Base-by-base conservation (phyloP, 1,139 yeast species). In the Maudiozyma humilis region DNA sequence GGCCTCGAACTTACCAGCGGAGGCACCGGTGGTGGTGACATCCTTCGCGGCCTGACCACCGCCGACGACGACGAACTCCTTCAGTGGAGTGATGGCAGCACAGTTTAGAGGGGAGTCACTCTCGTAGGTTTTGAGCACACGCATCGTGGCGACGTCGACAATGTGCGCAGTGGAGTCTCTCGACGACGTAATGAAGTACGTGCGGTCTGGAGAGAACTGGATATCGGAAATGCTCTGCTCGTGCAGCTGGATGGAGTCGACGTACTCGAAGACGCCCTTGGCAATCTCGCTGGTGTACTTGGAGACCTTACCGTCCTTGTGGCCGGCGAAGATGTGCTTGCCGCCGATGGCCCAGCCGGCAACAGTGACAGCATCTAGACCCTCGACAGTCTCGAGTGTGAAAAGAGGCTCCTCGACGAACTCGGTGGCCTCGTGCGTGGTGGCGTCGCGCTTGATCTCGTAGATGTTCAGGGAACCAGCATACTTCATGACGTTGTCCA, bases 41-140 rank as follows among this genome's bases (percentile, higher is more conserved):
- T 89, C 94, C 68, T 89, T 79, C 35, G 98, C 98, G 64, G 89
- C 97, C 72, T 91, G 98, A 78, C 99, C 99, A 69, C 99, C 99
- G 45, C 98, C 98, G 52, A 93, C 75, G 45, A 91, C 82, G 51
- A 91, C 86, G 63, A 82, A 89, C 63, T 91, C 93, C 69, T 93
- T 91, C 46, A 79, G 72, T 23, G 97, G 91, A 8, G 98, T 89
- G 55, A 91, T 82, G 52, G 95, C 83, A 23, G 97, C 98, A 31
- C 95, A 79, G 71, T 93, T 93, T 76, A 93, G 76, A 47, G 98
- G 96, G 42, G 95, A 89, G 64, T 88, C 96, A 7, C 96, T 83
- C 57, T 75, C 77, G 67, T 75, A 91, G 23, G 78, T 80, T 69
- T 89, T 88, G 65, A 86, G 67, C 45, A 81, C 64, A 51, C 79